These are phyloP conservation scores for Hypsizygus marmoreus DNA, from an alignment of 768 basidiomycete species.

Conservation along the genomic window DNA sequence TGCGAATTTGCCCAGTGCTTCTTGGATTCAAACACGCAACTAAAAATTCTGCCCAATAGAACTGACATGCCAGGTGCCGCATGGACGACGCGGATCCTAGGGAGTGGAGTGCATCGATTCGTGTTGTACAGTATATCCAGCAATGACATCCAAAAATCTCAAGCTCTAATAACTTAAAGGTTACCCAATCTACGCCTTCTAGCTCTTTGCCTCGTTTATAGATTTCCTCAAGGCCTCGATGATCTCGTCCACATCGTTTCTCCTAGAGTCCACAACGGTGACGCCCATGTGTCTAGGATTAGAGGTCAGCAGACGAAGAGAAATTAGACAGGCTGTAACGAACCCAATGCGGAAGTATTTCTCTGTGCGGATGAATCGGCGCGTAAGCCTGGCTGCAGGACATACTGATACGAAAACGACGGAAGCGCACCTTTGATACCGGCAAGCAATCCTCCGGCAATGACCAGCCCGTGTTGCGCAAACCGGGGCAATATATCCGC, in stretches of 20 bases:
- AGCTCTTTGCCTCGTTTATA: slow-evolving; percentile 42
- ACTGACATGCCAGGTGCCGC: no score
- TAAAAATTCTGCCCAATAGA: no score
- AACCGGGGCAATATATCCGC: slow-evolving; percentile 79
- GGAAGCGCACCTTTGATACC: slow-evolving; percentile 69
- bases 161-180: no score
- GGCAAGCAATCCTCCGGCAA: slow-evolving; percentile 87
- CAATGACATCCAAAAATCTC: no score
- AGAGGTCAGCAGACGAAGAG: slow-evolving; percentile 2
- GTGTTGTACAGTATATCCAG: no score
- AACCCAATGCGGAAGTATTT: slow-evolving; percentile 92
- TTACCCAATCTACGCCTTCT: slow-evolving; percentile 25
- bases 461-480: slow-evolving; percentile 68
- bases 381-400: background rate
- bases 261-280: slow-evolving; percentile 66
- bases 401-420: background rate
- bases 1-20: no score
- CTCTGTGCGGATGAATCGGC: slow-evolving; percentile 39
- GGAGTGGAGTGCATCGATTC: no score
- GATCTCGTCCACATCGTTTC: slow-evolving; percentile 78
- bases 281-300: slow-evolving; percentile 82
- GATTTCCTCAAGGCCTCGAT: slow-evolving; percentile 64
- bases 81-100: no score
- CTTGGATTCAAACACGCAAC: no score
- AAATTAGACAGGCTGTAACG: slow-evolving; percentile 21